Base-by-base conservation (phyloP, 2,329 filamentous ascomycete species). In the Macroventuria anomochaeta region DNA sequence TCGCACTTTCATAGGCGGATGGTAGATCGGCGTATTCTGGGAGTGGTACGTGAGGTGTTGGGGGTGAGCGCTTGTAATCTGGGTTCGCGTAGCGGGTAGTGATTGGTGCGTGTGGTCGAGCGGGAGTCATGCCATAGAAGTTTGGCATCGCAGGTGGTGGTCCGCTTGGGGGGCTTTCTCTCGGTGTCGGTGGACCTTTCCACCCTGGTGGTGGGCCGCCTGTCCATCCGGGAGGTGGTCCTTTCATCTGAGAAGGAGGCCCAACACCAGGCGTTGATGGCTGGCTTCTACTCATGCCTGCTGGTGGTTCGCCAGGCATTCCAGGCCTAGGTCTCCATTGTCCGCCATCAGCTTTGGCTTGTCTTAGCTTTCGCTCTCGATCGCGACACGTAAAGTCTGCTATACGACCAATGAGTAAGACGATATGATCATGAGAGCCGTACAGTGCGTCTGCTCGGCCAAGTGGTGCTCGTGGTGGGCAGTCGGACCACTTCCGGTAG, bases 341-440 rank as follows among this genome's bases (percentile, higher is more conserved):
- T 38, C 82, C 80, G 10, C 84, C 83, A 62, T 84, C 83, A 31
- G 79, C 76, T 62, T 84, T 83, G 52, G 87, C 81, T 7, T 84
- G 84, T 65, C 83, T 88, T 41, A 90, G 78, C 73, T 99, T 99
- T 47, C 95, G 83, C 36, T 83, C 81, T 13, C 92, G 80, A 71
- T 97, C 95, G 59, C 85, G 86, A 1, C 87, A 85, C 2, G 88
- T 83, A 72, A 96, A 97, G 62, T 89, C 86, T 47, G 88, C 85
- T 12, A 96, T 80, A 2, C 95, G 87, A 7, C 87, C 92, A 20
- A 97, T 81, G 1, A 97, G 78, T 3, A 97, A 81, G 37, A 96
- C 83, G 4, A 97, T 77, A 71, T 97, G 91, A 70, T 99, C 95
- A 61, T 90, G 91, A 0, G 91, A 91, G 32, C 92, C 95, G 67